Conservation (phyloP, 108 stramenopile genomes). For the Schizochytrium sp. region DNA sequence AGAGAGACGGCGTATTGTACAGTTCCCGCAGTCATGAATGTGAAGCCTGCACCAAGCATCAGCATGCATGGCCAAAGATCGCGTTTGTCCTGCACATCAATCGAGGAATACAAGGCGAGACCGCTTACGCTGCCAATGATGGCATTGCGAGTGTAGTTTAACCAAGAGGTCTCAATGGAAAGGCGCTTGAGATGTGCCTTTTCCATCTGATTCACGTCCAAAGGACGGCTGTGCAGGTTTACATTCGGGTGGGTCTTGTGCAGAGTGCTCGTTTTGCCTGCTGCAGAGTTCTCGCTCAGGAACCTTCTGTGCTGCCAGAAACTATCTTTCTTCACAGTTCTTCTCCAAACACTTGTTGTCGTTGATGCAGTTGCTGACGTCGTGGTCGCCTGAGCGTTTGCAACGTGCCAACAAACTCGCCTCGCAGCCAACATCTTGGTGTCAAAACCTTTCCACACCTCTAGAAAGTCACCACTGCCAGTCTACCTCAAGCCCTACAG, state of each 20-base stretch:
- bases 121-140: slow-evolving; percentile 59
- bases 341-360: no score
- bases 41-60: slow-evolving; percentile 20
- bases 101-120: background rate
- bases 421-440: no score
- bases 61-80: slow-evolving; percentile 30
- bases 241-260: background rate
- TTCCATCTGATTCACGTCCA: slow-evolving; percentile 14
- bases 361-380: no score
- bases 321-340: no score
- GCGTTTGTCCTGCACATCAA: background rate
- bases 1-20: slow-evolving; percentile 43
- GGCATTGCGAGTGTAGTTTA: slow-evolving; percentile 48
- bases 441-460: no score
- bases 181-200: background rate
- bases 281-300: no score
- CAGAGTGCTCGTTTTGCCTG: background rate
- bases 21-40: slow-evolving; percentile 21
- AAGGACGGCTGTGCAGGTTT: background rate
- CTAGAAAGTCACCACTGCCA: no score
- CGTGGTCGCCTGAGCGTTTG: no score
- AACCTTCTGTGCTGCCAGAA: no score
- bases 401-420: no score
- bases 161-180: slow-evolving; percentile 49
- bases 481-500: no score